Evolutionary conservation across 495 filamentous ascomycete species (phyloP).

Genomic region (Podospora conica): DNA sequence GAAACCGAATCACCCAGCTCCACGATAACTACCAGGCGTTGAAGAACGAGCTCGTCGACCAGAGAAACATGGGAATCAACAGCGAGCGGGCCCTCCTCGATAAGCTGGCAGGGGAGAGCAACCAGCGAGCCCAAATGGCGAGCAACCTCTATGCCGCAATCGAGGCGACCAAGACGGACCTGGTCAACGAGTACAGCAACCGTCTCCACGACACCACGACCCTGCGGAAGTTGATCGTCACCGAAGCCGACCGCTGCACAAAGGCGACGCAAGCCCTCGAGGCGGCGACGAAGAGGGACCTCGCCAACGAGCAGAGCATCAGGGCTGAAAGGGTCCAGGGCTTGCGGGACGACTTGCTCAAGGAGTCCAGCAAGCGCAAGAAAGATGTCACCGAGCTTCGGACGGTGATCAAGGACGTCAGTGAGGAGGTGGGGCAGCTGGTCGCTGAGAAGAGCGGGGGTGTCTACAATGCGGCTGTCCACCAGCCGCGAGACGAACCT

Average conservation of each 20-base stretch:
- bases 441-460: background rate
- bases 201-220: background rate
- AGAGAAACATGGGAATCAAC: background rate
- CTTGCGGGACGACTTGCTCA: background rate
- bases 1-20: background rate
- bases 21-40: too few species aligned
- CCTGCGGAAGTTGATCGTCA: background rate
- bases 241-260: background rate
- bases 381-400: background rate
- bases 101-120: background rate
- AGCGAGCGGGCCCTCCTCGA: background rate
- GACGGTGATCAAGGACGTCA: background rate
- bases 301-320: background rate
- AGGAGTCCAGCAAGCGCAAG: background rate
- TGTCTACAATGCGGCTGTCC: background rate
- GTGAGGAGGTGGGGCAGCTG: background rate
- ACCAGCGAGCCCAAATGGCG: background rate
- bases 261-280: too few species aligned
- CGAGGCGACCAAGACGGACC: background rate
- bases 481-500: too few species aligned
- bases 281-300: too few species aligned
- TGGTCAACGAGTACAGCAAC: background rate
- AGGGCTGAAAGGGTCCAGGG: background rate
- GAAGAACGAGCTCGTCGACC: background rate
- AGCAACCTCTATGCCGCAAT: background rate